Conservation (phyloP, 2,329 filamentous ascomycete genomes). For the Plectosphaerella sp. region DNA sequence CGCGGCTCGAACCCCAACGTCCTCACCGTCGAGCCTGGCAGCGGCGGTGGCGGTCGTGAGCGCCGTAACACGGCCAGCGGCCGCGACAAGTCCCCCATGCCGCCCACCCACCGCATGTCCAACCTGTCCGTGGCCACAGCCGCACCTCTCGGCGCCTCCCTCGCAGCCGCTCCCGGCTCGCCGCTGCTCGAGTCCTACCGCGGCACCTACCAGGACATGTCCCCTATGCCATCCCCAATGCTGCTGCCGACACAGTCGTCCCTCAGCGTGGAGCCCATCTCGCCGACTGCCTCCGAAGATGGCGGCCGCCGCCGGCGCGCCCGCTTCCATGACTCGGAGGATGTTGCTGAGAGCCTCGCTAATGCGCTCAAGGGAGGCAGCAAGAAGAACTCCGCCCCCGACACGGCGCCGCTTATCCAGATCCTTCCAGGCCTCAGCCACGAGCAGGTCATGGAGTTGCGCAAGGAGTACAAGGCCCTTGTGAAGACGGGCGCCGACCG, state of each 20-base stretch:
- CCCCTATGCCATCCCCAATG: constrained; percentile 86
- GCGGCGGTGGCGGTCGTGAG: constrained; percentile 21
- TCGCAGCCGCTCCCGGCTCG: constrained; percentile 65
- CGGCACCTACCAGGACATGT: constrained; percentile 90
- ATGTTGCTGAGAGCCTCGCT: constrained; percentile 73
- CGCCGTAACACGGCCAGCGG: constrained; percentile 25
- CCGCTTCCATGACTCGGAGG: constrained; percentile 79
- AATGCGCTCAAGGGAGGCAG: constrained; percentile 66
- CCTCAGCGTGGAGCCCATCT: constrained; percentile 21
- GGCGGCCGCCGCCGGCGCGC: constrained; percentile 52
- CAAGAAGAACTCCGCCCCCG: constrained; percentile 40
- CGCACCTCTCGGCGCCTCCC: constrained; percentile 29
- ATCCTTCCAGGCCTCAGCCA: constrained; percentile 81
- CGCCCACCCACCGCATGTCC: constrained; percentile 46
- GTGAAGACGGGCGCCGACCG: constrained; percentile 72
- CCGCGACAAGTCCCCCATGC: constrained; percentile 41
- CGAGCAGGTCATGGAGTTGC: constrained; percentile 81
- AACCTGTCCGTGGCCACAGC: constrained; percentile 45
- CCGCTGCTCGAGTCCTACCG: constrained; percentile 89
- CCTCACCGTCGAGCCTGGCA: constrained; percentile 35
- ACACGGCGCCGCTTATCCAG: constrained; percentile 70
- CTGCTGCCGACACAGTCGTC: constrained; percentile 36
- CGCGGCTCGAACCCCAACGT: constrained; percentile 32
- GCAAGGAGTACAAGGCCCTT: constrained; percentile 84
- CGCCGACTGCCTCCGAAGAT: constrained; percentile 50